Base-by-base conservation (phyloP, 2,329 filamentous ascomycete genomes). In the Aureobasidium leucospermi region DNA sequence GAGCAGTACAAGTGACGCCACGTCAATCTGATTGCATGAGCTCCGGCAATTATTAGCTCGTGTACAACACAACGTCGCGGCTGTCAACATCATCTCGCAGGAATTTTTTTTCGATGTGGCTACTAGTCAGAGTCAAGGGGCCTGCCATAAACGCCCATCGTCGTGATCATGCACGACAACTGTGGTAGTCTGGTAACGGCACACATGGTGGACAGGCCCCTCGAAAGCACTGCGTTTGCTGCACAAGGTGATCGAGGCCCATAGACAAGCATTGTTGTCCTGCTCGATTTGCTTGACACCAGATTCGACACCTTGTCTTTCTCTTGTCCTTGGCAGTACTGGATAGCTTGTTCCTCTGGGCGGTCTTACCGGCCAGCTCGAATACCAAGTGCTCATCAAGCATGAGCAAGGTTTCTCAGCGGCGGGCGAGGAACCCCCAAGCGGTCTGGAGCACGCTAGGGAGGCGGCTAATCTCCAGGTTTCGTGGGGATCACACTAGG, bases 91-190 rank as follows among this genome's bases (percentile, higher is more conserved):
- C 38, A 55, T 56, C 52, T 56, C 41, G 32, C 29, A 47, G 23
- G 11, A 43, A 19, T n/a, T 36, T 46, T 46, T 56, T 46, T 6
- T n/a, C 34, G 38, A 41, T 56, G 41, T 29, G 38, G 28, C 41
- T 46, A 41, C 52, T 56, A 56, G 41, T 46, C 31, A 56, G 51
- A 55, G 52, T 45, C 52, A 55, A 55, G 51, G 51, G 49, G 39
- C 23, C 38, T 55, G 51, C 38, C 51, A 43, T 23, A 43, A 55
- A 42, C 52, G 52, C 36, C 39, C 52, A 48, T 39, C 10, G 41
- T 46, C 51, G 51, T 19, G 39, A 16, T 29, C 41, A 34, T 46
- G 52, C 52, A 57, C 43, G 51, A 36, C 10, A n/a, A 34, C 28
- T 13, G 29, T 45, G 4, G 29, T 46, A 28, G 41, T 29, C 42